Conservation (phyloP, 306 rosid genomes). For the peach (Prunus persica) region DNA sequence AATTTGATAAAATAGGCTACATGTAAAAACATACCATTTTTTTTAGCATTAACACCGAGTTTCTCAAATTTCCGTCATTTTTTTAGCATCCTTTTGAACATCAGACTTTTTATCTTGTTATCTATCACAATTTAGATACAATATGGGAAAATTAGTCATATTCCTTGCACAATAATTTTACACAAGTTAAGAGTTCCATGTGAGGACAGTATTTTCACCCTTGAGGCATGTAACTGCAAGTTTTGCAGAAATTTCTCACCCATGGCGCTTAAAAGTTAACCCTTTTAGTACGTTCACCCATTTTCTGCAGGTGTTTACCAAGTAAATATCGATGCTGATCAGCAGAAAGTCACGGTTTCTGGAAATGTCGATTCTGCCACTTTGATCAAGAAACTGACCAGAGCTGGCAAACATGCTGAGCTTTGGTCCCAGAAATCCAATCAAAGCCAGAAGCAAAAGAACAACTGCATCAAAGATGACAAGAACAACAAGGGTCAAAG, state of each 20-base stretch:
- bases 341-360: conserved; percentile 79
- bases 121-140: no score
- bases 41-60: no score
- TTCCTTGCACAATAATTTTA: no score
- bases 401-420: conserved; percentile 86
- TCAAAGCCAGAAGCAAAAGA: conserved; percentile 65
- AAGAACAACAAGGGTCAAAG: conserved; percentile 39
- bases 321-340: conserved; percentile 74
- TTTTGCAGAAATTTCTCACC: not conserved
- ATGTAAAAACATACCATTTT: no score
- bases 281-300: not conserved
- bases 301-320: conserved; percentile 66
- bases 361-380: conserved; percentile 71
- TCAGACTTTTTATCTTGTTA: no score
- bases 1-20: not conserved
- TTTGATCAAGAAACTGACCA: conserved; percentile 65
- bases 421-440: conserved; percentile 61
- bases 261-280: not conserved
- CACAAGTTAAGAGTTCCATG: not conserved
- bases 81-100: no score
- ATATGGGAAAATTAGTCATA: no score
- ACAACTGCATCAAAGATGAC: conserved; percentile 48
- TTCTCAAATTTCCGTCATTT: no score
- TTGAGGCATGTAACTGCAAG: not conserved
- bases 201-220: not conserved